These are phyloP conservation scores for Trypanosoma platydactyli DNA, from an alignment of 208 protist species.

Conservation along the genomic window DNA sequence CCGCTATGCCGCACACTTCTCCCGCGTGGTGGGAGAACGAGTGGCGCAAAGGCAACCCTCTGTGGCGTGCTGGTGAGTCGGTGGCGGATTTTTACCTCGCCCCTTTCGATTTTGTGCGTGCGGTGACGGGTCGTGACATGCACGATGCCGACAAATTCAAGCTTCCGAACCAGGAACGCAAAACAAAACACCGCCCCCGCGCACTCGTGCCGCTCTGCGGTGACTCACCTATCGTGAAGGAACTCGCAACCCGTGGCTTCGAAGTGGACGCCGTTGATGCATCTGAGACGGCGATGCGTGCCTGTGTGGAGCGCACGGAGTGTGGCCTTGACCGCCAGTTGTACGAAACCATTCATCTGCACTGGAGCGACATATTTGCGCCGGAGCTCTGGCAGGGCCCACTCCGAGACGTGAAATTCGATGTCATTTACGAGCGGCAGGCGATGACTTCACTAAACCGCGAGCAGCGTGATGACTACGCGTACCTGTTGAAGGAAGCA, in stretches of 20 bases:
- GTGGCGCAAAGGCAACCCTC: slow-evolving; percentile 82
- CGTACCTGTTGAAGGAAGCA: slow-evolving; percentile 74
- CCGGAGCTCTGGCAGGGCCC: slow-evolving; percentile 72
- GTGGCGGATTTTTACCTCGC: slow-evolving; percentile 53
- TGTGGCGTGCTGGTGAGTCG: slow-evolving; percentile 79
- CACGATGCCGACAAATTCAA: slow-evolving; percentile 56
- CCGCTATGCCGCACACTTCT: slow-evolving; percentile 70
- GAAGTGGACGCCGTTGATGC: slow-evolving; percentile 84
- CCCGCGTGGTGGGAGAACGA: slow-evolving; percentile 90
- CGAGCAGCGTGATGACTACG: slow-evolving; percentile 84
- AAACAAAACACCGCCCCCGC: slow-evolving; percentile 20
- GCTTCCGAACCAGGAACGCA: background rate
- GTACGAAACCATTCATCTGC: slow-evolving; percentile 60
- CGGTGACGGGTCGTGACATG: slow-evolving; percentile 71
- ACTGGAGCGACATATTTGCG: slow-evolving; percentile 79
- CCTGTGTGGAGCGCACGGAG: slow-evolving; percentile 68
- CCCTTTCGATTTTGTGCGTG: slow-evolving; percentile 65
- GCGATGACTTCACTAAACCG: slow-evolving; percentile 80
- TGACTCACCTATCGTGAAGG: slow-evolving; percentile 80
- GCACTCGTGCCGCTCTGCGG: slow-evolving; percentile 88
- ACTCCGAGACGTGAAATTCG: slow-evolving; percentile 54
- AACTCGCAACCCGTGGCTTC: slow-evolving; percentile 68
- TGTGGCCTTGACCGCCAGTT: slow-evolving; percentile 36
- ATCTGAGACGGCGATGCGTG: slow-evolving; percentile 73
- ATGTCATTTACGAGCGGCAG: slow-evolving; percentile 90